Evolutionary conservation across 1,284 basidiomycete genomes (phyloP).

Genomic region (Anthracocystis panici-leucophaei): DNA sequence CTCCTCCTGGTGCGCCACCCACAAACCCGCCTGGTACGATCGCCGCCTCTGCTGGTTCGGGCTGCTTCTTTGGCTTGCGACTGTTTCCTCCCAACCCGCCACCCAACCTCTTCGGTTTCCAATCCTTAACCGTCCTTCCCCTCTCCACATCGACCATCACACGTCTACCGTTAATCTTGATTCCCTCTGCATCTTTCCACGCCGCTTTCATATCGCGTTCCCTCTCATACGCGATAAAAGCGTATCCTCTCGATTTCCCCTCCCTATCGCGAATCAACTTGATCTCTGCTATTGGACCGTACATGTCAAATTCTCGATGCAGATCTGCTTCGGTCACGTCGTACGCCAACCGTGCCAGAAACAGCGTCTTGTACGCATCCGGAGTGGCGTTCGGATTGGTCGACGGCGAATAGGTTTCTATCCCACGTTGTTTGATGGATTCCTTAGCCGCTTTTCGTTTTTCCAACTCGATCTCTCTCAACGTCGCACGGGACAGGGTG

Average conservation of each 20-base stretch:
- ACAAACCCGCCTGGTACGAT: slow-evolving; percentile 50
- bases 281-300: slow-evolving; percentile 92
- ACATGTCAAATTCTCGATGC: slow-evolving; percentile 92
- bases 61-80: slow-evolving; percentile 58
- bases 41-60: slow-evolving; percentile 17
- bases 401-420: slow-evolving; percentile 78
- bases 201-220: slow-evolving; percentile 97
- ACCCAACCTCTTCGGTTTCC: slow-evolving; percentile 95
- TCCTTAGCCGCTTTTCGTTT: slow-evolving; percentile 25
- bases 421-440: slow-evolving; percentile 22
- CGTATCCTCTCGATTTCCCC: slow-evolving; percentile 88
- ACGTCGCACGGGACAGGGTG: slow-evolving; percentile 53
- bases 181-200: slow-evolving; percentile 98
- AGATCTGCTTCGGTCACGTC: slow-evolving; percentile 89
- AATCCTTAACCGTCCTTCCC: slow-evolving; percentile 95
- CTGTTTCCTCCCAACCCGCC: slow-evolving; percentile 94
- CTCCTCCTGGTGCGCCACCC: slow-evolving; percentile 52
- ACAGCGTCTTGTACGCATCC: slow-evolving; percentile 98
- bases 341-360: slow-evolving; percentile 90
- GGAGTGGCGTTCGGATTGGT: slow-evolving; percentile 93
- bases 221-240: slow-evolving; percentile 96
- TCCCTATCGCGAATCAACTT: slow-evolving; percentile 86
- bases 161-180: slow-evolving; percentile 92
- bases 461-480: slow-evolving; percentile 58
- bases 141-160: slow-evolving; percentile 98